Conservation (phyloP, 345 rosid genomes). For the Lepidium sativum region DNA sequence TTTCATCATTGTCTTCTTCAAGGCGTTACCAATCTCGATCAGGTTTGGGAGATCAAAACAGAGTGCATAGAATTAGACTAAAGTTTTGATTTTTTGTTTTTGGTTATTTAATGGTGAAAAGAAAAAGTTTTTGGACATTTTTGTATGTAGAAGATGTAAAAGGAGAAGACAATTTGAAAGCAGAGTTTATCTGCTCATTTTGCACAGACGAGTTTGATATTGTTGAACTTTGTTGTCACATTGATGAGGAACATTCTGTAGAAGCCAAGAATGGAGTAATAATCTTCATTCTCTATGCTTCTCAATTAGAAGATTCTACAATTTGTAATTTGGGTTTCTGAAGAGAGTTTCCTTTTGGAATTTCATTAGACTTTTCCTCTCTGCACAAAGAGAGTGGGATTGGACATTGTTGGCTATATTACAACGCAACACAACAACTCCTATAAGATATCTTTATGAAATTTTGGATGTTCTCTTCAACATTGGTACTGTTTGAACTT, state of each 20-base stretch:
- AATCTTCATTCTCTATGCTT: background rate
- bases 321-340: background rate
- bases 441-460: conserved; percentile 55
- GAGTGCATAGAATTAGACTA: background rate
- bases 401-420: conserved; percentile 61
- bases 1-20: conserved; percentile 17
- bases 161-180: conserved; percentile 65
- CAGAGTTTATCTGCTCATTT: conserved; percentile 75
- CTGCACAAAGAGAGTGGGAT: conserved; percentile 60
- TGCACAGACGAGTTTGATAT: conserved; percentile 80
- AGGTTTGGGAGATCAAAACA: background rate
- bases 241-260: conserved; percentile 76
- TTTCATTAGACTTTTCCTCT: conserved; percentile 56
- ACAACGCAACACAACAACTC: conserved; percentile 59
- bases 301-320: background rate
- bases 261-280: conserved; percentile 85
- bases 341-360: background rate
- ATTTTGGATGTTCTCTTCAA: background rate
- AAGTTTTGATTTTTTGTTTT: background rate
- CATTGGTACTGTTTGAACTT: background rate
- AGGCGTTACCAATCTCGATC: conserved; percentile 16
- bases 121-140: conserved; percentile 22
- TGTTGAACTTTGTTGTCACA: conserved; percentile 84
- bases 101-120: background rate
- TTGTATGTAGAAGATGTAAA: conserved; percentile 48